phyloP scores from a whole-genome alignment of 75 land plant genomes.

The Sequoiadendron giganteum region DNA sequence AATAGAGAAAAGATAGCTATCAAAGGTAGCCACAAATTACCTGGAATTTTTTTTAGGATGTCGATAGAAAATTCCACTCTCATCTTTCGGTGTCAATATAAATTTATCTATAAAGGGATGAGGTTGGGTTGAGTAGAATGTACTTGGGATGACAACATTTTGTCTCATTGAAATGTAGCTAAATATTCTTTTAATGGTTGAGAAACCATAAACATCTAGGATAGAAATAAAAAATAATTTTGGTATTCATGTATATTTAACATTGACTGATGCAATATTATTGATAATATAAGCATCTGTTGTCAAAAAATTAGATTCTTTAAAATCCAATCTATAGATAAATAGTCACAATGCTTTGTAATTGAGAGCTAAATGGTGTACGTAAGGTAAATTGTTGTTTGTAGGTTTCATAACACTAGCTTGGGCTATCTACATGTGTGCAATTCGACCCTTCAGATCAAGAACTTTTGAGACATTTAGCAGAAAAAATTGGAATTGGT shows the following conservation, averaged over 20 bases:
- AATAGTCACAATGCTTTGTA: neutral
- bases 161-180: neutral
- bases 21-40: too few species aligned
- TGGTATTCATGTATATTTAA: neutral
- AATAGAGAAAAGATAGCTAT: too few species aligned
- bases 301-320: neutral
- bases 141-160: neutral
- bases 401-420: constrained; percentile 63
- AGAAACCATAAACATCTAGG: neutral
- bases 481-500: constrained; percentile 61
- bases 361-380: too few species aligned
- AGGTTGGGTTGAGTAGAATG: neutral
- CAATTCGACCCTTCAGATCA: constrained; percentile 93
- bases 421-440: constrained; percentile 83
- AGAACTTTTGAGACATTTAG: constrained; percentile 71
- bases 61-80: too few species aligned
- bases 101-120: too few species aligned
- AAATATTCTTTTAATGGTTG: neutral
- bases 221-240: neutral
- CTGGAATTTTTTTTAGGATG: too few species aligned
- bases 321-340: neutral
- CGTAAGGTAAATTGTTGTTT: neutral
- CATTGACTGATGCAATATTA: too few species aligned
- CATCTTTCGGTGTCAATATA: too few species aligned
- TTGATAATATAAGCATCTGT: too few species aligned